Base-by-base conservation (phyloP, 768 basidiomycete genomes). In the Floccularia luteovirens region DNA sequence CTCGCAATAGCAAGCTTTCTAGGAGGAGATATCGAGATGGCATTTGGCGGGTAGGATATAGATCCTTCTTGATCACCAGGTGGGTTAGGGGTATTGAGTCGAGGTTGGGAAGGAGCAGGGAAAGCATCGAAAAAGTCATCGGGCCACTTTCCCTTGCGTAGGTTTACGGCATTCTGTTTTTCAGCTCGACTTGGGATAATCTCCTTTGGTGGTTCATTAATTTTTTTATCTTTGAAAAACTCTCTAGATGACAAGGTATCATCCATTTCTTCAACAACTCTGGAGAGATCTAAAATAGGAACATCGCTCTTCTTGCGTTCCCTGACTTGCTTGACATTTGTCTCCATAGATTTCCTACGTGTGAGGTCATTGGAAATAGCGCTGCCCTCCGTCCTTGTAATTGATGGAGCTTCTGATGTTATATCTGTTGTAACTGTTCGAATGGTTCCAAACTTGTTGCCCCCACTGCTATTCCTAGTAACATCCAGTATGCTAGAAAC, bases 111-210 rank as follows among this genome's bases (percentile, higher is more conserved):
- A 34, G 50, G 62, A 43, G 58, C 43, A 39, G 67, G 66, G 44
- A 83, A 74, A 21, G 66, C 76, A 47, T 77, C 76, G 41, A 88
- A 55, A 54, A 87, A 84, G 57, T 87, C 85, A 58, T 87, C 83
- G 0, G 87, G 83, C 83, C 83, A 88, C 57, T 82, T 86, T 43
- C 82, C 85, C 56, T 87, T 84, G 24, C 78, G 76, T 24, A 87
- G 72, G 40, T 77, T 70, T 46, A 86, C 66, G 17, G 64, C 63
- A 46, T 55, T 50, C 43, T 46, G 51, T 47, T 60, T 64, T 40
- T 61, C 64, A 33, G 47, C 30, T 34, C 52, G 51, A 44, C 64
- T 56, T 10, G 47, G 41, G 42, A 38, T 39, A 41, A 44, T 39
- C 41, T 42, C 45, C 48, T 48, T 45, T 45, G 45, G 49, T 44